Percentiles rank a stretch among this genome's conserved stretches.
Evolutionary conservation across 768 basidiomycete species (phyloP).

Genomic region (Rhodotorula graminis): DNA sequence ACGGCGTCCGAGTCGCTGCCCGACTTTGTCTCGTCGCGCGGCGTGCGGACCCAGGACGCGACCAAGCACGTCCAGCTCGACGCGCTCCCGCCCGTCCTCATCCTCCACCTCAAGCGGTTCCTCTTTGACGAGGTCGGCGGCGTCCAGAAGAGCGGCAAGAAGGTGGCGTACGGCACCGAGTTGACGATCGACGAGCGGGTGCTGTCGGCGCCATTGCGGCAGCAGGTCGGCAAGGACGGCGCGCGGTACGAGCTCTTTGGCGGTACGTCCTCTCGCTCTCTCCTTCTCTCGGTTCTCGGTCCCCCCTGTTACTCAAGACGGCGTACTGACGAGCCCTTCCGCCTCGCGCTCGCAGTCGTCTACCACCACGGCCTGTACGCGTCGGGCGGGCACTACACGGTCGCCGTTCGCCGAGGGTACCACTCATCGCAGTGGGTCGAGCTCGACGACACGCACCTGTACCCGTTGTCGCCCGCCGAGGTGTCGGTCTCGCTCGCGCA

Average conservation of each 20-base stretch:
- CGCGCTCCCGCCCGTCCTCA: conserved; percentile 71
- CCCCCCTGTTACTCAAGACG: no score
- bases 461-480: conserved; percentile 48
- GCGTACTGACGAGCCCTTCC: no score
- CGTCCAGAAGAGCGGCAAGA: conserved; percentile 81
- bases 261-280: conserved; percentile 38
- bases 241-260: conserved; percentile 52
- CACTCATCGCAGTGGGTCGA: conserved; percentile 66
- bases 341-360: conserved; percentile 54
- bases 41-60: conserved; percentile 64
- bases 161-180: conserved; percentile 69
- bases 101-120: conserved; percentile 88
- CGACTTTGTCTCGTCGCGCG: conserved; percentile 56
- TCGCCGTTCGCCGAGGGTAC: conserved; percentile 69
- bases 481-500: conserved; percentile 12
- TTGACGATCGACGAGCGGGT: conserved; percentile 59
- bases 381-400: conserved; percentile 90
- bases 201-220: conserved; percentile 59
- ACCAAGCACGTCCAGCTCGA: conserved; percentile 71
- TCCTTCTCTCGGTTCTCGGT: not conserved
- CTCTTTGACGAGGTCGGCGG: conserved; percentile 69
- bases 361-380: conserved; percentile 92
- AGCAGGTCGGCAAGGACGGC: conserved; percentile 48
- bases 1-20: conserved; percentile 76
- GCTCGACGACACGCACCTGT: conserved; percentile 86